Evolutionary conservation across 257 asterid genomes (phyloP).

Genomic region (Vinca minor): DNA sequence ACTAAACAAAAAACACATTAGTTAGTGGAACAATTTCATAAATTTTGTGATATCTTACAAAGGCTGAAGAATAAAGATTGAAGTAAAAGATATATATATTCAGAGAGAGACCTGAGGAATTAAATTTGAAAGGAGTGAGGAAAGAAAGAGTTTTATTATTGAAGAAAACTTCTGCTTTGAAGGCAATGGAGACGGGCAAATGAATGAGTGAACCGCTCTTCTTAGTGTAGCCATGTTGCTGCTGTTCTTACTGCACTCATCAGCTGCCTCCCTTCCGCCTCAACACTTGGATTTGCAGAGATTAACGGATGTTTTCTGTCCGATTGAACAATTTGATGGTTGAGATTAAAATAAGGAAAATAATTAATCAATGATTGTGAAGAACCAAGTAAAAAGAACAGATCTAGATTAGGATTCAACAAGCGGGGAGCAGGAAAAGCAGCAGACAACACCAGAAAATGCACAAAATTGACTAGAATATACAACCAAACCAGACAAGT

Average conservation of each 20-base stretch:
- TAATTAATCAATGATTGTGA: no score
- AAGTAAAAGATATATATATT: neutral
- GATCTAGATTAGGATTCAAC: no score
- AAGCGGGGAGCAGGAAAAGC: no score
- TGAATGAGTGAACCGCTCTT: conserved; percentile 24
- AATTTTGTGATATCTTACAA: neutral
- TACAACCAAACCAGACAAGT: no score
- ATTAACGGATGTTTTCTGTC: no score
- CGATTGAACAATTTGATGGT: no score
- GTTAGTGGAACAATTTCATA: neutral
- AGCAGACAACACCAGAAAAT: no score
- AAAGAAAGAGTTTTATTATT: conserved; percentile 23
- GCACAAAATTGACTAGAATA: no score
- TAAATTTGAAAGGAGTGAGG: conserved; percentile 24
- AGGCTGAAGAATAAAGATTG: neutral
- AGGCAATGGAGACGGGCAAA: conserved; percentile 16
- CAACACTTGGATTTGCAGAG: no score
- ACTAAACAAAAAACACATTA: neutral
- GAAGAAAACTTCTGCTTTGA: conserved; percentile 16
- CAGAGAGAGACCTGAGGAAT: conserved; percentile 49
- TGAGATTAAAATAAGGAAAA: no score
- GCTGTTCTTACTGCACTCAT: conserved; percentile 28
- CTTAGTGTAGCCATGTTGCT: conserved; percentile 33
- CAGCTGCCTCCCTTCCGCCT: no score
- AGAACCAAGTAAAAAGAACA: no score